Percentiles rank a stretch among this genome's conserved stretches.
These are phyloP conservation scores for Penicillium antarcticum DNA, from an alignment of 495 filamentous ascomycete species.

Conservation along the genomic window DNA sequence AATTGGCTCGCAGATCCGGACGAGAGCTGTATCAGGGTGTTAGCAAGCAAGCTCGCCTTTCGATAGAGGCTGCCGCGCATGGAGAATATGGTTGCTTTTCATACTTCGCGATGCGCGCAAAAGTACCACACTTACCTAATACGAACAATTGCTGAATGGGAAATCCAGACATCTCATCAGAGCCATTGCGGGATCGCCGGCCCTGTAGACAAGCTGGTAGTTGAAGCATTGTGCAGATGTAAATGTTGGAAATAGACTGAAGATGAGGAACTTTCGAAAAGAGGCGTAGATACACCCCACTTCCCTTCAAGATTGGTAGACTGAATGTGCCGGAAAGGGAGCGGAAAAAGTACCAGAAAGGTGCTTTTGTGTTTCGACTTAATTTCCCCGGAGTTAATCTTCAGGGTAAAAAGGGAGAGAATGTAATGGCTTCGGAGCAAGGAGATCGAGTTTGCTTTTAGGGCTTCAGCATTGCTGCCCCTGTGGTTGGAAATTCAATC, in stretches of 20 bases:
- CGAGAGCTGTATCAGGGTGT: conserved; percentile 62
- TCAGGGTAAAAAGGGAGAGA: conserved; percentile 23
- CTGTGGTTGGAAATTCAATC: conserved; percentile 24
- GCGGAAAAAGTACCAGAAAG: conserved; percentile 22
- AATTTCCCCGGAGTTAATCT: conserved; percentile 27
- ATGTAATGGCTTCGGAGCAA: conserved; percentile 21
- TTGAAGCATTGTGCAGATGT: conserved; percentile 35
- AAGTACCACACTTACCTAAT: conserved; percentile 54
- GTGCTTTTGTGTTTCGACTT: conserved; percentile 24
- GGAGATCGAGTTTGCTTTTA: conserved; percentile 21
- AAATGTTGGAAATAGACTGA: not conserved
- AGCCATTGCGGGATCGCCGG: conserved; percentile 30
- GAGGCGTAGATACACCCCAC: conserved; percentile 13
- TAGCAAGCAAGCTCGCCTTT: conserved; percentile 20
- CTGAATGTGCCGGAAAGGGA: conserved; percentile 1
- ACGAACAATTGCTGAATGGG: conserved; percentile 66
- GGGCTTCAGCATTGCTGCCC: conserved; percentile 32
- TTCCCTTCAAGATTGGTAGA: conserved; percentile 11
- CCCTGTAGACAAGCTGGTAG: conserved; percentile 35
- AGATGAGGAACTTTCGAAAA: conserved; percentile 2
- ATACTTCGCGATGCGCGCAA: conserved; percentile 24
- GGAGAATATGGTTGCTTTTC: not conserved
- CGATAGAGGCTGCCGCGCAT: not conserved
- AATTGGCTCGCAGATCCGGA: conserved; percentile 96
- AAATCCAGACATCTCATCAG: conserved; percentile 37